Evolutionary conservation across 148 eudicot genomes (phyloP), one percentile per base, ranked within the genome.

Genomic region (Rhododendron kiyosumense): DNA sequence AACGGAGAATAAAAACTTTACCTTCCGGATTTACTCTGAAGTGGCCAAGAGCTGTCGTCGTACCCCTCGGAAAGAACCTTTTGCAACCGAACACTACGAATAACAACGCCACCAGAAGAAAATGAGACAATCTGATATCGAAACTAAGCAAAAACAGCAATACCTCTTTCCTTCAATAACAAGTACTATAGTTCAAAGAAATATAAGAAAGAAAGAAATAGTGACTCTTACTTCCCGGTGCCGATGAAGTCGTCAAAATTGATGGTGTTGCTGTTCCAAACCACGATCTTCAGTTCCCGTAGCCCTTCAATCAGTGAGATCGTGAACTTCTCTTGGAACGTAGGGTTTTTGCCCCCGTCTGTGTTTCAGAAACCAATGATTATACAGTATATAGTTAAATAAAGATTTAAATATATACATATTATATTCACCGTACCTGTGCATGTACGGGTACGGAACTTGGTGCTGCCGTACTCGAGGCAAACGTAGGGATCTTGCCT

Each of bases 311-410:
- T 94, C 75, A 97, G 83, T 12, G 91, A 87, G 84, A 94, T 93
- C 24, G 92, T 88, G 81, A 95, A 95, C 92, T 95, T 97, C 93
- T 94, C 98, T 86, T 97, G 98, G 89, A 97, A 97, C 4, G 91
- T 90, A 36, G 99, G 98, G 82, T 94, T 88, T 86, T 93, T 97
- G 57, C 98, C 98, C 78, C 99, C 99, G 91, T 97, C 99, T 93
- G 76, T 34, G 77, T 78, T 45, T 8, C 61, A 79, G 67, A 84
- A 41, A 57, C 78, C 34, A 86, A 73, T 38, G 5, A 12, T 36
- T 0, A 83, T 49, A 81, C n/a, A 59, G 81, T 12, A 12, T 9
- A 11, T 49, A 9, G 2, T 9, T 49, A 49, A 49, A 11, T 11
- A 36, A 36, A 36, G 4, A 36, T 36, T 36, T 38, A 38, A 38